A percentile compares a stretch with the other conserved stretches of the same genome.
Conservation (phyloP, 2,329 filamentous ascomycete genomes). For the Fusarium sp. region DNA sequence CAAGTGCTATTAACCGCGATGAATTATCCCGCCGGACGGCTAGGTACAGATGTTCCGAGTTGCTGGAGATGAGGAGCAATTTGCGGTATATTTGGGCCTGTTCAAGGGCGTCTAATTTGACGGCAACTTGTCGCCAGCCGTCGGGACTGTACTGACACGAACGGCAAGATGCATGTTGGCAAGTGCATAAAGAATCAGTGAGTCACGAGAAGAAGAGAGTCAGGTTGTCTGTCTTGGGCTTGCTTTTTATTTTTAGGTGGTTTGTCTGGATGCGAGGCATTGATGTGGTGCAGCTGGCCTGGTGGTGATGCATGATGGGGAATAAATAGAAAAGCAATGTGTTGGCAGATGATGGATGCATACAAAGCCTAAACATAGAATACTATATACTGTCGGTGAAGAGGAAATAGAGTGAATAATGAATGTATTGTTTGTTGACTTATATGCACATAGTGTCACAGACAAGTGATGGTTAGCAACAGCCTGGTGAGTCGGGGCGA, state of each 20-base stretch:
- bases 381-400: neutral
- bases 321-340: constrained; percentile 11
- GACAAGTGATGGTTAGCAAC: neutral
- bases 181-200: neutral
- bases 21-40: neutral
- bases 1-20: constrained; percentile 1
- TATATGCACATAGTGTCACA: neutral
- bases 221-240: neutral
- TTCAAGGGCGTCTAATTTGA: neutral
- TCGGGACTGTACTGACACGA: neutral
- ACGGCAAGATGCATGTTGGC: constrained; percentile 14
- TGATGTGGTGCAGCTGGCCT: neutral
- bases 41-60: neutral
- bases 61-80: constrained; percentile 11
- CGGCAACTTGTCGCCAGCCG: neutral
- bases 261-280: neutral
- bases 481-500: neutral
- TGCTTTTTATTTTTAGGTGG: constrained; percentile 5
- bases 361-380: neutral
- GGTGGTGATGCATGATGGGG: constrained; percentile 5
- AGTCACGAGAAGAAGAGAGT: neutral
- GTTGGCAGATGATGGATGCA: constrained; percentile 15
- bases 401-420: neutral
- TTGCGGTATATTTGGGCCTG: constrained; percentile 8
- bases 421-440: neutral